These are phyloP conservation scores for Phytophthora tubulina DNA, from an alignment of 352 stramenopile species.

Conservation along the genomic window DNA sequence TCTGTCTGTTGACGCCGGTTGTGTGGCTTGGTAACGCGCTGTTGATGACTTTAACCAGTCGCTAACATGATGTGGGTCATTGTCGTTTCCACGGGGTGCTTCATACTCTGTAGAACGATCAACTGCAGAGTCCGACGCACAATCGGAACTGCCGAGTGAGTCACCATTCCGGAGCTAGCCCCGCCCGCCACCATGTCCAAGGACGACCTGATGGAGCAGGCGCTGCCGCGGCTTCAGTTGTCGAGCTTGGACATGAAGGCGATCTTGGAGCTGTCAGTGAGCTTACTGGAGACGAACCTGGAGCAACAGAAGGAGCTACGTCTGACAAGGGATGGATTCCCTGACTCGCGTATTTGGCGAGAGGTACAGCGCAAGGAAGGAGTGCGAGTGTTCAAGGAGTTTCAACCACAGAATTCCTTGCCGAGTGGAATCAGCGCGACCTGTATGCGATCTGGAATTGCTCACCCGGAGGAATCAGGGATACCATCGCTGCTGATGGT, in stretches of 20 bases:
- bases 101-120: slow-evolving; percentile 3
- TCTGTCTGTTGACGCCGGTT: slow-evolving; percentile 20
- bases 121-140: not conserved
- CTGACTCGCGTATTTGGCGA: slow-evolving; percentile 55
- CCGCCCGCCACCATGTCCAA: slow-evolving; percentile 44
- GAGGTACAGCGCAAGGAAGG: slow-evolving; percentile 54
- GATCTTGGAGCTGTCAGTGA: slow-evolving; percentile 47
- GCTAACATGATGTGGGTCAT: slow-evolving; percentile 25
- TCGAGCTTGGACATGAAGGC: slow-evolving; percentile 42
- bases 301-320: slow-evolving; percentile 54
- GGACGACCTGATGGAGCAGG: slow-evolving; percentile 43
- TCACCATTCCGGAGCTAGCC: slow-evolving; percentile 37
- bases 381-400: slow-evolving; percentile 51
- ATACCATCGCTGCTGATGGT: slow-evolving; percentile 47
- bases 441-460: slow-evolving; percentile 34
- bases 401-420: slow-evolving; percentile 31
- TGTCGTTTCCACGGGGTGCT: slow-evolving; percentile 21
- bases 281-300: slow-evolving; percentile 56
- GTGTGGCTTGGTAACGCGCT: slow-evolving; percentile 2
- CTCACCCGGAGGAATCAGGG: slow-evolving; percentile 20
- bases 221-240: slow-evolving; percentile 49
- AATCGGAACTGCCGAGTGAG: slow-evolving; percentile 14
- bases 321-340: slow-evolving; percentile 46
- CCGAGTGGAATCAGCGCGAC: slow-evolving; percentile 39
- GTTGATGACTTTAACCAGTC: slow-evolving; percentile 25